Conservation (phyloP, 306 rosid genomes). For the Lathyrus sativus region DNA sequence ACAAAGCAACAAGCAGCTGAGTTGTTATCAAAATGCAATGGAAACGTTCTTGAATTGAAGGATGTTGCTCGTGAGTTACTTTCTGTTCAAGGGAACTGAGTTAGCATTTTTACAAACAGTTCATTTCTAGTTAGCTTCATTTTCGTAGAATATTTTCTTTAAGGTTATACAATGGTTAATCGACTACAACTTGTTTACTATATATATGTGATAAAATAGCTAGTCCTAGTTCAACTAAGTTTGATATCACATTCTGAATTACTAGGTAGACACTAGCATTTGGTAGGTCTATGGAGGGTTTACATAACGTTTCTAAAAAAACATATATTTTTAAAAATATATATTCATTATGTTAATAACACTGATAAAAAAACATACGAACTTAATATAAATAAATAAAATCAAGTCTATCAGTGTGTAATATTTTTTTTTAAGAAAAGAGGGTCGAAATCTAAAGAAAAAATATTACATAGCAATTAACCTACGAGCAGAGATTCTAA, state of each 20-base stretch:
- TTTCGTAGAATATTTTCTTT: neutral
- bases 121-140: neutral
- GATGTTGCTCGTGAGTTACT: conserved; percentile 56
- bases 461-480: too few species aligned
- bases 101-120: conserved; percentile 15
- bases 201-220: neutral
- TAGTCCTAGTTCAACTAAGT: neutral
- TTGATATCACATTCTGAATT: neutral
- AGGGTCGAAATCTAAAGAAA: too few species aligned
- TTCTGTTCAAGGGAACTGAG: conserved; percentile 39
- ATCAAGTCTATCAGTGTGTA: too few species aligned
- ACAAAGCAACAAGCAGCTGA: conserved; percentile 70
- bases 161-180: neutral
- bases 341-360: too few species aligned
- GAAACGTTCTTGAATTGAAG: conserved; percentile 55
- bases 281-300: too few species aligned
- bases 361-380: too few species aligned
- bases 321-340: too few species aligned
- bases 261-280: neutral
- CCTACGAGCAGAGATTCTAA: too few species aligned
- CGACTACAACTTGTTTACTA: neutral
- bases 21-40: conserved; percentile 59
- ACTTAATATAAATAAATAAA: too few species aligned
- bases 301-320: too few species aligned
- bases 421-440: too few species aligned